These are phyloP conservation scores for Boletellus deceptivus DNA, from an alignment of 1,284 basidiomycete species.

Conservation along the genomic window DNA sequence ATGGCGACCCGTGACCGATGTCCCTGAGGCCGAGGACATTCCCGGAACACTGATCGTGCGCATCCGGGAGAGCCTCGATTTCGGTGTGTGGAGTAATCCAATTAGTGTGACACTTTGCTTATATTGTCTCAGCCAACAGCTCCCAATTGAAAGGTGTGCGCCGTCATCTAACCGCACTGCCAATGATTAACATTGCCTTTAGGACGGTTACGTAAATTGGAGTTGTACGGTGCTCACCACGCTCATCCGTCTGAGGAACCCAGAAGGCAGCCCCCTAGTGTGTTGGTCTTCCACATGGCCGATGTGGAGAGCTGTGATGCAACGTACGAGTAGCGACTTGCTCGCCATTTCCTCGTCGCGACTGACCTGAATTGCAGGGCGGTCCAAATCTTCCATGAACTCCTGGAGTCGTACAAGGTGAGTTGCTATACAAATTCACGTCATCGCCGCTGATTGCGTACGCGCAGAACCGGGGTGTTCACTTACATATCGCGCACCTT, in stretches of 20 bases:
- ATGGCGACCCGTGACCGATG: slow-evolving; percentile 68
- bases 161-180: slow-evolving; percentile 18
- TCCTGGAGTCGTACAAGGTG: slow-evolving; percentile 75
- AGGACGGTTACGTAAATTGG: slow-evolving; percentile 80
- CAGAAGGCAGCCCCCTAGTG: slow-evolving; percentile 68
- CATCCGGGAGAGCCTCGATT: slow-evolving; percentile 69
- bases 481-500: slow-evolving; percentile 79
- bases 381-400: slow-evolving; percentile 81
- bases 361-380: slow-evolving; percentile 43
- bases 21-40: slow-evolving; percentile 62
- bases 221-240: slow-evolving; percentile 74
- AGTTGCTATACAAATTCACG: slow-evolving; percentile 7
- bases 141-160: slow-evolving; percentile 70
- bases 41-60: slow-evolving; percentile 70
- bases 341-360: not conserved
- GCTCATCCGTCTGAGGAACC: slow-evolving; percentile 88
- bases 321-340: slow-evolving; percentile 53
- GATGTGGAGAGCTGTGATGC: slow-evolving; percentile 85
- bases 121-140: slow-evolving; percentile 66
- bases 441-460: not conserved
- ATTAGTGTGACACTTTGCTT: not conserved
- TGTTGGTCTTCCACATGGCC: slow-evolving; percentile 85
- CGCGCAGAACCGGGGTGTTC: slow-evolving; percentile 63
- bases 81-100: slow-evolving; percentile 44
- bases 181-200: not conserved